These are phyloP conservation scores for Podila horticola DNA, from an alignment of 192 early-diverging fungal genomes.

Conservation along the genomic window DNA sequence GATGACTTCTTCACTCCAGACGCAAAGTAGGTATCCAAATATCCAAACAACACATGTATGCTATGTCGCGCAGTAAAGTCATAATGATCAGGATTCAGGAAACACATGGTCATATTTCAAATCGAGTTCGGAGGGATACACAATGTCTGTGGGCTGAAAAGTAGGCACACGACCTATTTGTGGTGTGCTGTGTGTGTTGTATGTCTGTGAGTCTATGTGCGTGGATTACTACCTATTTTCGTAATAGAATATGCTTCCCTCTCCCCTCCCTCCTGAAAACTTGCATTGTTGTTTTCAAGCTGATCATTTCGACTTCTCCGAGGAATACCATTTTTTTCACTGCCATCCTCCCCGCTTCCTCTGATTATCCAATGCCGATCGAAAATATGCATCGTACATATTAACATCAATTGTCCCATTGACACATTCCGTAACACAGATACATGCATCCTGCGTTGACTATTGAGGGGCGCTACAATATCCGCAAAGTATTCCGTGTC, in stretches of 20 bases:
- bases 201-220: neutral
- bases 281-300: neutral
- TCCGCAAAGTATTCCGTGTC: slow-evolving; percentile 58
- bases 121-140: too few relatives aligned
- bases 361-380: too few relatives aligned
- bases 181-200: neutral
- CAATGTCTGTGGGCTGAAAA: too few relatives aligned
- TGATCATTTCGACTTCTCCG: neutral
- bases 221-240: neutral
- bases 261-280: neutral
- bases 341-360: neutral
- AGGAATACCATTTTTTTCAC: neutral
- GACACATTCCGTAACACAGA: slow-evolving; percentile 12
- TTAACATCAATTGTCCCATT: neutral
- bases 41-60: neutral
- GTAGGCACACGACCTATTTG: neutral
- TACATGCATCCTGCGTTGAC: slow-evolving; percentile 61
- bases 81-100: too few relatives aligned
- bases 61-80: too few relatives aligned
- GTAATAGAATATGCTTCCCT: neutral
- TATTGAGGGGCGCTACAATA: slow-evolving; percentile 58
- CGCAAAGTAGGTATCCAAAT: slow-evolving; percentile 42
- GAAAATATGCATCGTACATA: neutral
- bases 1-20: slow-evolving; percentile 63
- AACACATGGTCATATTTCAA: too few relatives aligned